Conservation (phyloP, 139 green algal species). For the Parachlorella kessleri region DNA sequence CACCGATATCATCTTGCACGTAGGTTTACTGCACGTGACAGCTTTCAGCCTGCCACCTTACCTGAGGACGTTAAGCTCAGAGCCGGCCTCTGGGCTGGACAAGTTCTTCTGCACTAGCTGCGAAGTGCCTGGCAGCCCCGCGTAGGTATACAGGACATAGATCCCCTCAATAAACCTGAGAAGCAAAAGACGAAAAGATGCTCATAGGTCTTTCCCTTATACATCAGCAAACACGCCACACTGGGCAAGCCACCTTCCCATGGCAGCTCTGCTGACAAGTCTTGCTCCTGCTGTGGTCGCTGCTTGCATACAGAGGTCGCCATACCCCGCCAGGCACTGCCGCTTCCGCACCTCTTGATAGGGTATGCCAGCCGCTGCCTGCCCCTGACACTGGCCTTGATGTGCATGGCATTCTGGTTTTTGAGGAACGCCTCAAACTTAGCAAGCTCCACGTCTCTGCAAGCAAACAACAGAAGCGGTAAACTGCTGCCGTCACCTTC, state of each 20-base stretch:
- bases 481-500: neutral
- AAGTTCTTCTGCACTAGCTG: conserved; percentile 80
- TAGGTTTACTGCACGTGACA: too few relatives aligned
- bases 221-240: too few relatives aligned
- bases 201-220: too few relatives aligned
- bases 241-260: too few relatives aligned
- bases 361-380: conserved; percentile 81
- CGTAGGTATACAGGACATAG: conserved; percentile 89
- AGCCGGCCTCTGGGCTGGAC: conserved; percentile 74
- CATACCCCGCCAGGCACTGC: neutral
- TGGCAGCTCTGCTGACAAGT: too few relatives aligned
- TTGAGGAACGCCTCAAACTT: conserved; percentile 93
- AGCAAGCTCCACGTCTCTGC: conserved; percentile 83
- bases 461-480: neutral
- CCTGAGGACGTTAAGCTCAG: conserved; percentile 82
- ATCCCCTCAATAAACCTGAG: conserved; percentile 82
- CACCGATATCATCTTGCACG: too few relatives aligned
- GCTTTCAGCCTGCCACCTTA: too few relatives aligned
- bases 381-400: conserved; percentile 70
- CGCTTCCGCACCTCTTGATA: conserved; percentile 79
- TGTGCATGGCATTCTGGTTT: conserved; percentile 69
- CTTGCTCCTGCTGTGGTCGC: neutral
- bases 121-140: conserved; percentile 57
- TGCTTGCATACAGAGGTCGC: neutral
- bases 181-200: neutral